phyloP scores from a whole-genome alignment of 2,329 filamentous ascomycete genomes.

The Aaosphaeria pasadenensis region DNA sequence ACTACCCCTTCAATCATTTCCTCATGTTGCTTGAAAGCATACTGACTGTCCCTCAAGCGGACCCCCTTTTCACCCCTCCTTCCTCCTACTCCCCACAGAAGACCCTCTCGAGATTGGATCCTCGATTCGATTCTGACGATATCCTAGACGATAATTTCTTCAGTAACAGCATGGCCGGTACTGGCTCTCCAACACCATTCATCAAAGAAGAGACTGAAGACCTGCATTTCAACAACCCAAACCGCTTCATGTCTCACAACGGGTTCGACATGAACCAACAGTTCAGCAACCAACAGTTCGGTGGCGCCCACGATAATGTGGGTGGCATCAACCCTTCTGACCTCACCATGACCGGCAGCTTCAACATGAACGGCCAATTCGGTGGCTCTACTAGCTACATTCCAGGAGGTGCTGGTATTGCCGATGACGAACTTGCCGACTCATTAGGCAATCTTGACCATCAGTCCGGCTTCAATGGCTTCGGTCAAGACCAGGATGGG shows the following conservation, averaged over 20 bases:
- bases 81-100: constrained; percentile 41
- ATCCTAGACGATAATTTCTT: constrained; percentile 43
- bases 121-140: constrained; percentile 41
- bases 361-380: constrained; percentile 55
- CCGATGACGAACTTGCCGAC: constrained; percentile 85
- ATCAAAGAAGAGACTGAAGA: constrained; percentile 70
- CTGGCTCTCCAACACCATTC: constrained; percentile 56
- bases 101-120: constrained; percentile 36
- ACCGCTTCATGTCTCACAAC: constrained; percentile 48
- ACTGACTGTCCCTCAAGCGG: constrained; percentile 41
- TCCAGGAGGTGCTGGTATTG: constrained; percentile 73
- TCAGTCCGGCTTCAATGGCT: constrained; percentile 48
- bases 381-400: constrained; percentile 66
- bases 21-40: constrained; percentile 34
- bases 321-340: constrained; percentile 76
- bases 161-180: constrained; percentile 51
- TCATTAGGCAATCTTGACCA: constrained; percentile 55
- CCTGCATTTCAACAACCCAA: constrained; percentile 51
- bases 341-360: constrained; percentile 66
- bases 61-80: constrained; percentile 40
- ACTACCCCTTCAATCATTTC: constrained; percentile 4
- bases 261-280: constrained; percentile 54
- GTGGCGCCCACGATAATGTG: constrained; percentile 35
- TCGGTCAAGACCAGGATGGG: constrained; percentile 55
- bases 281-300: constrained; percentile 47